Evolutionary conservation across 345 rosid species (phyloP).

Genomic region (Citrus medica): DNA sequence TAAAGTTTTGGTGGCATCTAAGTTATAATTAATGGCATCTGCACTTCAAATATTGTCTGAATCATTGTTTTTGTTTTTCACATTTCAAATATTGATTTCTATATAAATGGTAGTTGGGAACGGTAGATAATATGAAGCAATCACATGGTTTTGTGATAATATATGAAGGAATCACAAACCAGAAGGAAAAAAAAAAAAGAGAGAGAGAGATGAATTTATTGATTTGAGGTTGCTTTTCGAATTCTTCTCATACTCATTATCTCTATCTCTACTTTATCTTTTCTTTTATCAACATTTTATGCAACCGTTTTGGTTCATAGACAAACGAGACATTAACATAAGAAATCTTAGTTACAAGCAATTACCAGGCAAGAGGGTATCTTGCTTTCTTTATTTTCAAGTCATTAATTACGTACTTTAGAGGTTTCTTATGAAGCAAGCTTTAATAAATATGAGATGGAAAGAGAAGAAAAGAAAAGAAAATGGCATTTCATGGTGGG

Average conservation of each 20-base stretch:
- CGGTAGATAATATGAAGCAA: constrained; percentile 48
- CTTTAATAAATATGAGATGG: not conserved
- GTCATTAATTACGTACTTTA: constrained; percentile 3
- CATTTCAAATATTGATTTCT: not conserved
- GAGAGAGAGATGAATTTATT: not conserved
- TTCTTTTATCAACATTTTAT: not conserved
- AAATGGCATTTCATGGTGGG: not conserved
- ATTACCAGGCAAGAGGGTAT: constrained; percentile 6
- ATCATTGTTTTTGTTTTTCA: not conserved
- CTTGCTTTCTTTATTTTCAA: constrained; percentile 22
- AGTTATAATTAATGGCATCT: constrained; percentile 49
- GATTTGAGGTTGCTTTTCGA: constrained; percentile 23
- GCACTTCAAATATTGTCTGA: constrained; percentile 33
- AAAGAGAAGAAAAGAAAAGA: not conserved
- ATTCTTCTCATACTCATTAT: constrained; percentile 5
- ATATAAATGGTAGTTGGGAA: constrained; percentile 42
- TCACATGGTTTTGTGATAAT: constrained; percentile 22
- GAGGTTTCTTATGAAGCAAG: constrained; percentile 26
- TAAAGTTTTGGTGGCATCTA: constrained; percentile 59
- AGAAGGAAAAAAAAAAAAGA: not conserved
- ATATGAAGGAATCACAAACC: constrained; percentile 39
- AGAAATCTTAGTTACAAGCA: constrained; percentile 10
- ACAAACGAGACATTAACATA: not conserved
- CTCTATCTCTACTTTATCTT: constrained; percentile 4
- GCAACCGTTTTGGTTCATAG: not conserved